Percentiles rank a stretch among this genome's conserved stretches.
phyloP scores from a whole-genome alignment of 495 filamentous ascomycete genomes.

The Chaetomidium leptoderma region DNA sequence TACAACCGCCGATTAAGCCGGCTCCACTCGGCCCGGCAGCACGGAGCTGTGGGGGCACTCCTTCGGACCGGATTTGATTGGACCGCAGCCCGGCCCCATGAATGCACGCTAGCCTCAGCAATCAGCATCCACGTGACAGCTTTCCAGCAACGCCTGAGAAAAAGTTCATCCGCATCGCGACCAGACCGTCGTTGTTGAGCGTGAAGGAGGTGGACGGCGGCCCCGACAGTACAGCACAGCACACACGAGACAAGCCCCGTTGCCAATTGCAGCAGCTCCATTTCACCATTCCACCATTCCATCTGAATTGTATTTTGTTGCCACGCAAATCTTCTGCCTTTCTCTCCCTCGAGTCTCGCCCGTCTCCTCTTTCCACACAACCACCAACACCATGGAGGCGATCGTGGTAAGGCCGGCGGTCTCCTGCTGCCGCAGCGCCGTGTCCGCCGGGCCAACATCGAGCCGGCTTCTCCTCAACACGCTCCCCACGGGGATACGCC shows the following conservation, averaged over 20 bases:
- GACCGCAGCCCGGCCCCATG: not conserved
- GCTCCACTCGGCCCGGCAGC: slow-evolving; percentile 1
- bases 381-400: slow-evolving; percentile 20
- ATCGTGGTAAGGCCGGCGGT: slow-evolving; percentile 14
- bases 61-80: slow-evolving; percentile 10
- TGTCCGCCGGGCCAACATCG: slow-evolving; percentile 10
- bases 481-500: slow-evolving; percentile 49
- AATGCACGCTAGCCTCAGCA: not conserved
- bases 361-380: not conserved
- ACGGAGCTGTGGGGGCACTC: slow-evolving; percentile 8
- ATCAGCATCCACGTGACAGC: slow-evolving; percentile 17
- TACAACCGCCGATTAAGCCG: not conserved
- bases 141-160: slow-evolving; percentile 7
- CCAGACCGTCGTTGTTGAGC: slow-evolving; percentile 10
- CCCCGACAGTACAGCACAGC: too few species aligned
- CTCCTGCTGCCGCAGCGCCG: slow-evolving; percentile 23
- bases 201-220: slow-evolving; percentile 18
- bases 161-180: slow-evolving; percentile 19
- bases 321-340: not conserved
- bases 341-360: too few species aligned
- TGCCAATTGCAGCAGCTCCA: slow-evolving; percentile 6
- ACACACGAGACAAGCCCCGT: not conserved
- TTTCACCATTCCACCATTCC: not conserved
- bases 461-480: slow-evolving; percentile 31
- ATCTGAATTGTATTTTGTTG: not conserved